phyloP scores from a whole-genome alignment of 2,329 filamentous ascomycete genomes.

The Aspergillus sp. region DNA sequence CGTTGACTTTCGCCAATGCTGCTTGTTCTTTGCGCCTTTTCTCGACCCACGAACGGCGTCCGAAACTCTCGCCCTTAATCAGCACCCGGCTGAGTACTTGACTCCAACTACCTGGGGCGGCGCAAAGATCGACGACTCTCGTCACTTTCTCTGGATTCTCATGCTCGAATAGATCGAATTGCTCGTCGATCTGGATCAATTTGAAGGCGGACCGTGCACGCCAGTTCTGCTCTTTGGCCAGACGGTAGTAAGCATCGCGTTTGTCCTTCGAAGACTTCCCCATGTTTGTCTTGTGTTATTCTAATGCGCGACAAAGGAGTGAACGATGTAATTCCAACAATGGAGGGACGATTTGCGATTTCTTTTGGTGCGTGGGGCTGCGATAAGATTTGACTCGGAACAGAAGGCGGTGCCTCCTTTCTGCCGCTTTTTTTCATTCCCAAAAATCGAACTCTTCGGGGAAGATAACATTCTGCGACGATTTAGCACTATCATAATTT shows the following conservation, averaged over 20 bases:
- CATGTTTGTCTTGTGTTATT: conserved; percentile 55
- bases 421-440: conserved; percentile 37
- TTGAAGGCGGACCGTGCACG: conserved; percentile 95
- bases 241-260: conserved; percentile 93
- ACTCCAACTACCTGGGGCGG: conserved; percentile 94
- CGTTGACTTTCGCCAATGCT: conserved; percentile 24
- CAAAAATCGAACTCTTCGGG: conserved; percentile 1
- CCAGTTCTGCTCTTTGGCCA: conserved; percentile 99
- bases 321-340: neutral
- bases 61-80: conserved; percentile 91
- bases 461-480: neutral
- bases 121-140: conserved; percentile 91
- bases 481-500: conserved; percentile 4
- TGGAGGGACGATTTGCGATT: conserved; percentile 7
- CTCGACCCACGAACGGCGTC: conserved; percentile 82
- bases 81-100: conserved; percentile 92
- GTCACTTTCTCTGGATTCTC: conserved; percentile 67
- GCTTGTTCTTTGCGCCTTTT: conserved; percentile 63
- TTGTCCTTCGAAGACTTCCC: conserved; percentile 99
- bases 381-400: conserved; percentile 37
- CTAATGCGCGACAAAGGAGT: neutral
- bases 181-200: conserved; percentile 90
- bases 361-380: conserved; percentile 31
- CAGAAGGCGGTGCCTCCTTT: conserved; percentile 28
- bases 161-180: conserved; percentile 86